A percentile compares a stretch with the other conserved stretches of the same genome.
These are phyloP conservation scores for Solanum tacnaense DNA, from an alignment of 257 asterid species.

Conservation along the genomic window DNA sequence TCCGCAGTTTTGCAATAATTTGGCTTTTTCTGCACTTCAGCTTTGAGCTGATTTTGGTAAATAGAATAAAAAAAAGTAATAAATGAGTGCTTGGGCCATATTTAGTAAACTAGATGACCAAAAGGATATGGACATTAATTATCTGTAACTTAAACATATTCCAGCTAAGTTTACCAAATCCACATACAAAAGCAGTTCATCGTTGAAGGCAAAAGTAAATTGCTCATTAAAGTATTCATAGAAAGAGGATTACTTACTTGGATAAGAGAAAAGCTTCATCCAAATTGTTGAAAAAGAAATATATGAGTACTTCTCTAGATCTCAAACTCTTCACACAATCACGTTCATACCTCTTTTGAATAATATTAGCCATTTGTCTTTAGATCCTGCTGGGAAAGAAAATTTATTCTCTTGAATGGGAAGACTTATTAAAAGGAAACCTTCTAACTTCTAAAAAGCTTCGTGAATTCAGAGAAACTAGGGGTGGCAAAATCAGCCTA, in stretches of 20 bases:
- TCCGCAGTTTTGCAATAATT: too few relatives aligned
- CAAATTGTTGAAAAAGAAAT: neutral
- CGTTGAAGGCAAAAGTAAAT: neutral
- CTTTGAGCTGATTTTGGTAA: neutral
- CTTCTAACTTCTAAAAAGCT: neutral
- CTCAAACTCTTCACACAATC: neutral
- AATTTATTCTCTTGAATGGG: neutral
- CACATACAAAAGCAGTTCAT: neutral
- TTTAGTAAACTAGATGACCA: neutral
- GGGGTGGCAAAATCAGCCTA: neutral
- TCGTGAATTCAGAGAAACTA: neutral
- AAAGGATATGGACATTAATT: neutral
- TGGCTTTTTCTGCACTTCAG: neutral
- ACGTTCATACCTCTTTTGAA: neutral
- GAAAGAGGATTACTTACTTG: neutral
- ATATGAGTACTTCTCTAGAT: neutral
- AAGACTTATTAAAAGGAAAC: neutral
- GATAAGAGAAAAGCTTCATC: neutral
- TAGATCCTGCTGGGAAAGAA: neutral
- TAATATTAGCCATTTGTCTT: neutral
- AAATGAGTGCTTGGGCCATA: neutral
- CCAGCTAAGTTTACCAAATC: neutral
- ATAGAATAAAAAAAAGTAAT: neutral
- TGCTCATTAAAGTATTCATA: neutral
- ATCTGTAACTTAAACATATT: neutral